phyloP scores from a whole-genome alignment of 768 basidiomycete species.

The Podaxis sp. region DNA sequence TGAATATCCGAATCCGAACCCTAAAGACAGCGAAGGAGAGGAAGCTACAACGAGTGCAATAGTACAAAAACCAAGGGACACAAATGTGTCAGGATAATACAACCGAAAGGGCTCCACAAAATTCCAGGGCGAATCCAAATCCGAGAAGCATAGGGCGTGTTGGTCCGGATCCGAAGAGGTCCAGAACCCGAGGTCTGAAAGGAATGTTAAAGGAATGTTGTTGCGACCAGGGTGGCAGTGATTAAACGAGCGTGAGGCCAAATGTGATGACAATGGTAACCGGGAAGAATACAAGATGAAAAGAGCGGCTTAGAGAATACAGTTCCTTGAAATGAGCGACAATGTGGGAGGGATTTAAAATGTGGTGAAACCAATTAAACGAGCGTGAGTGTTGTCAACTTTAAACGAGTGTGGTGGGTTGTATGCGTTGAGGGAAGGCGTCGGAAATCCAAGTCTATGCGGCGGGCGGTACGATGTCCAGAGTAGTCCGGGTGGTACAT shows the following conservation, averaged over 20 bases:
- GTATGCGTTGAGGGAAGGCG: neutral
- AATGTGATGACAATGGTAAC: neutral
- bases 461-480: neutral
- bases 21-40: neutral
- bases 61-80: neutral
- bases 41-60: neutral
- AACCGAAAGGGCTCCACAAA: neutral
- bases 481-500: neutral
- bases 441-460: neutral
- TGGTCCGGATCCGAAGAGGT: neutral
- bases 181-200: neutral
- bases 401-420: neutral
- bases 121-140: neutral
- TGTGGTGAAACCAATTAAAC: neutral
- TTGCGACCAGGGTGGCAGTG: neutral
- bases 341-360: neutral
- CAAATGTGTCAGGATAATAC: neutral
- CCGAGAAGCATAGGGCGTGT: neutral
- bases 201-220: neutral
- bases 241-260: slow-evolving; percentile 1
- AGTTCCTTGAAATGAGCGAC: slow-evolving; percentile 1
- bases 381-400: neutral
- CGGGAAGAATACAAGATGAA: slow-evolving; percentile 3
- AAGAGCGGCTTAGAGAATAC: slow-evolving; percentile 4
- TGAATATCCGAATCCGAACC: neutral